These are phyloP conservation scores for Tetrastigma voinierianum DNA, from an alignment of 164 flowering plant species.

Conservation along the genomic window DNA sequence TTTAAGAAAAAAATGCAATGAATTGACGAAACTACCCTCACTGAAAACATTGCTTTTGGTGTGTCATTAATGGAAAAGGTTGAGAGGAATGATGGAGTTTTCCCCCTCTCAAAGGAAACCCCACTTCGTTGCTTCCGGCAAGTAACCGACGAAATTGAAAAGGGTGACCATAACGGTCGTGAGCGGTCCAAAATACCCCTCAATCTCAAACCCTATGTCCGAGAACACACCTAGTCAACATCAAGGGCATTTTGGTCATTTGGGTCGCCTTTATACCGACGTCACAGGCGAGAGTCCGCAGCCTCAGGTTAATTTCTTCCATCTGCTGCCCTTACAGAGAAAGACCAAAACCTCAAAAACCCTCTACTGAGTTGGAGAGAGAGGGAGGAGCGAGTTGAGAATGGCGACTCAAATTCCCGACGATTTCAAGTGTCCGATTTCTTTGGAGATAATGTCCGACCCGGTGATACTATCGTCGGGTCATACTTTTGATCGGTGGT, in stretches of 20 bases:
- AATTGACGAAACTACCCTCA: constrained; percentile 5
- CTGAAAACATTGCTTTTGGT: background rate
- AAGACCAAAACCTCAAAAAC: constrained; percentile 21
- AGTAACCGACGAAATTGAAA: too few species aligned
- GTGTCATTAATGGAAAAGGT: constrained; percentile 15
- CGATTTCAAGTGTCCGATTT: constrained; percentile 95
- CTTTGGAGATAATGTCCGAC: constrained; percentile 91
- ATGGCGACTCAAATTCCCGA: constrained; percentile 68
- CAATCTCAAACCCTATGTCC: too few species aligned
- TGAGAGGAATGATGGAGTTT: constrained; percentile 8
- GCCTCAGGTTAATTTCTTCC: too few species aligned
- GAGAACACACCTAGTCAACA: background rate
- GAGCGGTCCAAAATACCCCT: too few species aligned
- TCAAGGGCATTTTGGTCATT: background rate
- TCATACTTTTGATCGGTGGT: constrained; percentile 92
- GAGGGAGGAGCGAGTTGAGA: constrained; percentile 5
- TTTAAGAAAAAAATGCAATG: background rate
- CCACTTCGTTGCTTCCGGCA: too few species aligned
- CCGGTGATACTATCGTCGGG: constrained; percentile 96
- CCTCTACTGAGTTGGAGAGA: constrained; percentile 15
- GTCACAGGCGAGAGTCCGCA: background rate
- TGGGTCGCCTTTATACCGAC: background rate
- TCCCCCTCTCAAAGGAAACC: background rate
- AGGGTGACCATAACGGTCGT: too few species aligned
- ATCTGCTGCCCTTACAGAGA: too few species aligned